Conservation (phyloP, 2,329 filamentous ascomycete species). For the Verticillium klebahnii region DNA sequence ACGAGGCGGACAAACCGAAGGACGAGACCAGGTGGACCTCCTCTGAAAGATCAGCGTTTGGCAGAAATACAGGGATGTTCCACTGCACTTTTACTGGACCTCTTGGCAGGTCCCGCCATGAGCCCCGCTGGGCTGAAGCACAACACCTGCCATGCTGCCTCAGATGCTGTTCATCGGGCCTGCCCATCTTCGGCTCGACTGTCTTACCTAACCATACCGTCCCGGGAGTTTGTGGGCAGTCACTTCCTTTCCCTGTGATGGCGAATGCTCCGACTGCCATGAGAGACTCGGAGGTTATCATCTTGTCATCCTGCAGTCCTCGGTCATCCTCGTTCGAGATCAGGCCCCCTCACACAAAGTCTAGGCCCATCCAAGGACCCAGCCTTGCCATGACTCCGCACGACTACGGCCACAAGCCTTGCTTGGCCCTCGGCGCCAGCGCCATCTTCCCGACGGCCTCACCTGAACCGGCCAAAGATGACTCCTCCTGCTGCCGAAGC, state of each 20-base stretch:
- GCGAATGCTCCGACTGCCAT: too few species aligned
- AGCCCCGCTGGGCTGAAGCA: background rate
- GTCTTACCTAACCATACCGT: too few species aligned
- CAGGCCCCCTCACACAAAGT: too few species aligned
- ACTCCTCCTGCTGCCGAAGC: background rate
- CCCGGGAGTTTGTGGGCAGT: too few species aligned
- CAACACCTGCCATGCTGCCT: background rate
- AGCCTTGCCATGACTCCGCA: background rate
- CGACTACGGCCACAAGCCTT: background rate
- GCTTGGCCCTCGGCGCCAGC: background rate
- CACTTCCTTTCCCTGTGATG: too few species aligned
- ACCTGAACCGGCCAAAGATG: background rate
- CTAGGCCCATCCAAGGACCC: background rate
- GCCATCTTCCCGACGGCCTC: background rate
- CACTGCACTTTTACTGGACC: background rate
- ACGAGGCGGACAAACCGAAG: too few species aligned
- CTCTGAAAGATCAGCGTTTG: background rate
- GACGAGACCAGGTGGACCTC: background rate
- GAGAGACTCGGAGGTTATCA: too few species aligned
- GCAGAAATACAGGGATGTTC: background rate
- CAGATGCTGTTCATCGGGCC: background rate
- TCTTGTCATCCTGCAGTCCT: too few species aligned
- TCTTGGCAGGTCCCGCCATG: background rate
- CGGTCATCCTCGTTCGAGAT: too few species aligned
- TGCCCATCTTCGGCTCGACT: background rate